phyloP scores from a whole-genome alignment of 306 rosid genomes.

The Sechiopsis laciniata region DNA sequence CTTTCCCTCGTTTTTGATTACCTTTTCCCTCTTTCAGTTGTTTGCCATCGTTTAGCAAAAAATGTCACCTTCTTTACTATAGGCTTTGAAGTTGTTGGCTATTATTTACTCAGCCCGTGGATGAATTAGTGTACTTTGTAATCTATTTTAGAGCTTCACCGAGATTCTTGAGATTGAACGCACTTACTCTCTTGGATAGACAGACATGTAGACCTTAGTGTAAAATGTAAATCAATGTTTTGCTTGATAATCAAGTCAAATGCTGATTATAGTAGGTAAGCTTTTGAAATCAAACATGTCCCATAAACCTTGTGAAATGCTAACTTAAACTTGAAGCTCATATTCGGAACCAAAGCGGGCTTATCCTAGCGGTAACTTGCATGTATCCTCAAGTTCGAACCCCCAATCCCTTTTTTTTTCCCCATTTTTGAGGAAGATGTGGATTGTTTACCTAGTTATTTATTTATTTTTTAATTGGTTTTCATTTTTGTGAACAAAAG shows the following conservation, averaged over 20 bases:
- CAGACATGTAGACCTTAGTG: background rate
- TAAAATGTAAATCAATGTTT: conserved; percentile 6
- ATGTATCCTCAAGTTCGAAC: no score
- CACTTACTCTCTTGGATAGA: no score
- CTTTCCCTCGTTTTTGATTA: background rate
- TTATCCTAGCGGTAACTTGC: no score
- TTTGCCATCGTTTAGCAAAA: background rate
- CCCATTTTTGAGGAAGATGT: background rate
- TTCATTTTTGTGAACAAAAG: background rate
- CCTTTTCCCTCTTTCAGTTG: background rate
- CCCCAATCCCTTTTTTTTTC: background rate
- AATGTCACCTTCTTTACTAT: conserved; percentile 4
- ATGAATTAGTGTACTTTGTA: conserved; percentile 28
- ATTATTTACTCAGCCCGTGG: conserved; percentile 20
- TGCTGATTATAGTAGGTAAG: background rate
- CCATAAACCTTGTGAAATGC: background rate
- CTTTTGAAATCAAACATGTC: background rate
- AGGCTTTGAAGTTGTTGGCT: conserved; percentile 18
- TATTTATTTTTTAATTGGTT: background rate
- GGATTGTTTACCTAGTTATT: background rate
- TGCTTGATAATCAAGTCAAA: background rate
- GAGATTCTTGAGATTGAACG: conserved; percentile 24
- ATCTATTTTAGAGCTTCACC: conserved; percentile 24
- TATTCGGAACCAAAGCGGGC: no score
- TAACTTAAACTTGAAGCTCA: conserved; percentile 7